A percentile compares a stretch with the other conserved stretches of the same genome.
Evolutionary conservation across 495 filamentous ascomycete species (phyloP).

Genomic region (Neurospora sp.): DNA sequence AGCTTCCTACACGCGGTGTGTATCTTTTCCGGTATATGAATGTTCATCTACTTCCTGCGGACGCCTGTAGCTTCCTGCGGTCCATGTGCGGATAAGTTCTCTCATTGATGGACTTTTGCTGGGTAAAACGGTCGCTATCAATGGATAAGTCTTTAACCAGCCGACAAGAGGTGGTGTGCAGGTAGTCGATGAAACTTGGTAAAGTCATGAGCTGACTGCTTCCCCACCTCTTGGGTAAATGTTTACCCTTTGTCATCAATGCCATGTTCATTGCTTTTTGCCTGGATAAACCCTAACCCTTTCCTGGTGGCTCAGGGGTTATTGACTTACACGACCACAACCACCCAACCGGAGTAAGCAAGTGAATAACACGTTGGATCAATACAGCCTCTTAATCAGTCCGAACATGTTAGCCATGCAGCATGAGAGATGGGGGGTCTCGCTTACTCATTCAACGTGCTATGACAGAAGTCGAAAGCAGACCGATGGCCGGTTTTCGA

Average conservation of each 20-base stretch:
- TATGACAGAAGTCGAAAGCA: neutral
- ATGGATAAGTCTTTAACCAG: neutral
- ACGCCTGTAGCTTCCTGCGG: neutral
- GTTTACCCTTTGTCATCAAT: neutral
- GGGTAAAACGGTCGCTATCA: neutral
- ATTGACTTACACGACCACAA: neutral
- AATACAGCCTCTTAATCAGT: neutral
- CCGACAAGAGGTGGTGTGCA: neutral
- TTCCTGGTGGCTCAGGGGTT: neutral
- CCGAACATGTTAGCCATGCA: neutral
- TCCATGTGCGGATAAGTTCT: neutral
- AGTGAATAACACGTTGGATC: no score
- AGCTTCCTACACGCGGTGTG: neutral
- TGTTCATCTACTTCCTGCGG: neutral
- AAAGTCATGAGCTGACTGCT: neutral
- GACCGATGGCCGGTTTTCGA: neutral
- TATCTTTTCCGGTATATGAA: neutral
- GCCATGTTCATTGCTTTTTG: neutral
- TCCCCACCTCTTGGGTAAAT: neutral
- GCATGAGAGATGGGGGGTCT: neutral
- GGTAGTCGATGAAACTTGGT: neutral
- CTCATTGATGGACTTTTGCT: neutral
- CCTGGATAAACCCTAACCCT: neutral
- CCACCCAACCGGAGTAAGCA: neutral
- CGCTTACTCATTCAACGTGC: neutral